Base-by-base conservation (phyloP, 306 rosid genomes). In the Lotus japonicus region DNA sequence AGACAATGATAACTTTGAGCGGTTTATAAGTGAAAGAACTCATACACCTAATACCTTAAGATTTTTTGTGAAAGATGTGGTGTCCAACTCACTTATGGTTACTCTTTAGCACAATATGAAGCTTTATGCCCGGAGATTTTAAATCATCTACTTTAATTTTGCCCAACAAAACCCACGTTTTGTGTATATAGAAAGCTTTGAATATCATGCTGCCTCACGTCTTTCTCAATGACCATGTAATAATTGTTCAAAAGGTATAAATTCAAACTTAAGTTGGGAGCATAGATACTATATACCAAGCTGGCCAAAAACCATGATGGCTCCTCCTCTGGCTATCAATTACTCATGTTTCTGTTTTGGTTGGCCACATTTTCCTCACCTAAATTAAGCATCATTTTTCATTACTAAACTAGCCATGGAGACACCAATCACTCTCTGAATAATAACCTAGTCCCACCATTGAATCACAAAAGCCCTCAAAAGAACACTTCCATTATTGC, bases 221-320 rank as follows among this genome's bases (percentile, higher is more conserved):
- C 74, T 60, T 64, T 76, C 43, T 70, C 62, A 66, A 54, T 65
- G 67, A 71, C 67, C 23, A 16, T 53, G 68, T 33, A 71, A 66
- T 76, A 58, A 59, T 45, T 58, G 51, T 71, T 58, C 55, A 53
- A 50, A 53, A 23, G 35, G 7, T 45, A 68, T 11, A 52, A 41
- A n/a, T 75, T 76, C 75, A 75, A 71, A 79, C 18, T 58, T 75
- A 19, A 74, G 80, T 74, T 70, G 26, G 33, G 50, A 39, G 57
- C 64, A 73, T 12, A 62, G 58, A 54, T 19, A 23, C 51, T 53
- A 19, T 53, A 19, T 38, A 64, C 55, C 55, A 67, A 76, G 51
- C 48, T 62, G 75, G 49, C 42, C 12, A 11, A 45, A 60, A 61
- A 65, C 65, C 50, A 45, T 65, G 72, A 71, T 59, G 26, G 50